phyloP scores from a whole-genome alignment of 2,329 filamentous ascomycete species.

The Phaeosphaeriaceae sp. region DNA sequence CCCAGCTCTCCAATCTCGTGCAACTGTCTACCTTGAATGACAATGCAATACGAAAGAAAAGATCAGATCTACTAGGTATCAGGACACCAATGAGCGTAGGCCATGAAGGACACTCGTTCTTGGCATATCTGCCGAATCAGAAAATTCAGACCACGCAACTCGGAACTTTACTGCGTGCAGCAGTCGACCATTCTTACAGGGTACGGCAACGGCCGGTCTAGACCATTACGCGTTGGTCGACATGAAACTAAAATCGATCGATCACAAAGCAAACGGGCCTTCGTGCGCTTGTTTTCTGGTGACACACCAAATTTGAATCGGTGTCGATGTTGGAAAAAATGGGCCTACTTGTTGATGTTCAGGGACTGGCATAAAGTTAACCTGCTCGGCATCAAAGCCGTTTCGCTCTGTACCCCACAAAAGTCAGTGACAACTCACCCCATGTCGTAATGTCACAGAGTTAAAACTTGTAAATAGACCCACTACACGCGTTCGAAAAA shows the following conservation, averaged over 20 bases:
- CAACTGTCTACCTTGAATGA: constrained; percentile 17
- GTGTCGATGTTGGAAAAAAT: constrained; percentile 67
- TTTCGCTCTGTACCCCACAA: constrained; percentile 48
- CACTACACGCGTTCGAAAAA: constrained; percentile 66
- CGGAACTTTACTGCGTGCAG: constrained; percentile 26
- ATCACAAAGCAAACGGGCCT: constrained; percentile 38
- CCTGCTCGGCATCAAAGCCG: constrained; percentile 41
- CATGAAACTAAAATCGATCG: constrained; percentile 6
- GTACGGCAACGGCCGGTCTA: constrained; percentile 21
- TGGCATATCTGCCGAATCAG: constrained; percentile 11
- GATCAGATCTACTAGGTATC: constrained; percentile 23
- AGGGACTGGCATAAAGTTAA: constrained; percentile 40
- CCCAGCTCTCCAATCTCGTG: constrained; percentile 22
- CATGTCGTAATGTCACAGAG: constrained; percentile 24
- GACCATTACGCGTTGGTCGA: constrained; percentile 25
- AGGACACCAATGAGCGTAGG: constrained; percentile 27
- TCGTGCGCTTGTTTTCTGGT: constrained; percentile 27
- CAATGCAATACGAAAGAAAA: constrained; percentile 18
- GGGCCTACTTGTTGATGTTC: constrained; percentile 62
- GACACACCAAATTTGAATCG: constrained; percentile 64
- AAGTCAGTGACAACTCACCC: constrained; percentile 40
- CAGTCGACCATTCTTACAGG: constrained; percentile 20
- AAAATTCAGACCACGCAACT: constrained; percentile 14
- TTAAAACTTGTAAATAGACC: constrained; percentile 45
- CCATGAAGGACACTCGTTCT: constrained; percentile 23